These are phyloP conservation scores for Fusarium bactridioides DNA, from an alignment of 2,329 filamentous ascomycete species.

Conservation along the genomic window DNA sequence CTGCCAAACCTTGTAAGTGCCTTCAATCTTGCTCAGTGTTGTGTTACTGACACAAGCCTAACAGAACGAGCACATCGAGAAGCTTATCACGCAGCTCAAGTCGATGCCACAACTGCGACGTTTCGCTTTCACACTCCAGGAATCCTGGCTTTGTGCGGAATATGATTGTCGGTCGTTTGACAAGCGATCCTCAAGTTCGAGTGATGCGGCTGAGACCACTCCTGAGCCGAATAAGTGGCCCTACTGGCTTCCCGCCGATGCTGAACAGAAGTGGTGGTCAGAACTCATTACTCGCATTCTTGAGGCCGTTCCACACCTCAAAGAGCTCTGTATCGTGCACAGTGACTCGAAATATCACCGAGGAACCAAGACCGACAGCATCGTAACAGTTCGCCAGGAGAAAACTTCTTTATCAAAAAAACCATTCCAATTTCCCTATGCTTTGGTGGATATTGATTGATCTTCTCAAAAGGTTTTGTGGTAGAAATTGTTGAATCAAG, in stretches of 20 bases:
- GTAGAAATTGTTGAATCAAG: accelerated
- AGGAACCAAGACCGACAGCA: not conserved
- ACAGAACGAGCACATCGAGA: not conserved
- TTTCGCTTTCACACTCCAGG: not conserved
- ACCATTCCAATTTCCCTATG: not conserved
- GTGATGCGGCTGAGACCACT: too few relatives aligned
- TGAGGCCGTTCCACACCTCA: not conserved
- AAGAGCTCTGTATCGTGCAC: not conserved
- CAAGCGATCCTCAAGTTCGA: not conserved
- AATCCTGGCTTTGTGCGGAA: accelerated
- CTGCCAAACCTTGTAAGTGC: not conserved
- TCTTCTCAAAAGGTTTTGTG: accelerated
- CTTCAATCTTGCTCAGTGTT: not conserved
- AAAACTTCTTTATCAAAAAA: accelerated
- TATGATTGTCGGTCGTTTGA: not conserved
- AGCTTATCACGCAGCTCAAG: accelerated
- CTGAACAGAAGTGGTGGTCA: not conserved
- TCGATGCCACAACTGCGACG: not conserved
- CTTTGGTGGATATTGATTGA: not conserved
- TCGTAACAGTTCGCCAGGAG: not conserved
- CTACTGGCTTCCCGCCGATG: not conserved
- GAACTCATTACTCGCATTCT: not conserved
- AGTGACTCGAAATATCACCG: accelerated
- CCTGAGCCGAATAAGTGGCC: not conserved
- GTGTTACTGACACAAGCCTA: not conserved